A percentile compares a stretch with the other conserved stretches of the same genome.
These are phyloP conservation scores for Beta vulgaris DNA, from an alignment of 148 eudicot genomes.

Conservation along the genomic window DNA sequence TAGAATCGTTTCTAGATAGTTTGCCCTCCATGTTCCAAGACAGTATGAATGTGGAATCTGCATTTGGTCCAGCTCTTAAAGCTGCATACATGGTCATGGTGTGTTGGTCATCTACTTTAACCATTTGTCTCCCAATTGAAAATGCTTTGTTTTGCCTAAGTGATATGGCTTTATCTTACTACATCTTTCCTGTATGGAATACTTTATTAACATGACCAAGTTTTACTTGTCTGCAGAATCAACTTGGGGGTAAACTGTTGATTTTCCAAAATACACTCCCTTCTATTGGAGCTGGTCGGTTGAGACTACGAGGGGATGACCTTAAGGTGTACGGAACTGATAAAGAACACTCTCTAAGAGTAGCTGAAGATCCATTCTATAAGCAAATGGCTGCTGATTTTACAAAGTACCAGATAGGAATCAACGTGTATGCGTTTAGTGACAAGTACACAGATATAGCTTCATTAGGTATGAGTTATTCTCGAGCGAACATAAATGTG, in stretches of 20 bases:
- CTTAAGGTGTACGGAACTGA: conserved; percentile 83
- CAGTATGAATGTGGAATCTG: conserved; percentile 84
- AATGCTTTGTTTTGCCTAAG: not conserved
- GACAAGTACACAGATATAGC: conserved; percentile 97
- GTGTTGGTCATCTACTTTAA: conserved; percentile 20
- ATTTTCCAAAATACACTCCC: conserved; percentile 93
- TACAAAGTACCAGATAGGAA: conserved; percentile 88
- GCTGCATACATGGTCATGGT: conserved; percentile 96
- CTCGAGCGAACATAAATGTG: not conserved
- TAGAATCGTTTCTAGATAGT: conserved; percentile 88
- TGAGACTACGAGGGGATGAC: conserved; percentile 92
- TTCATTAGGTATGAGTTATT: conserved; percentile 61
- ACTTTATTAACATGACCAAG: conserved; percentile 1
- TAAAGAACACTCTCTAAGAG: conserved; percentile 77
- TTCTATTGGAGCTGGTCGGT: conserved; percentile 84
- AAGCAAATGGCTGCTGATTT: conserved; percentile 99
- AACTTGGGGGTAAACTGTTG: conserved; percentile 96
- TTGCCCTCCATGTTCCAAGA: conserved; percentile 89
- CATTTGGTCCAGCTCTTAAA: conserved; percentile 98
- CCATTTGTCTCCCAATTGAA: not conserved
- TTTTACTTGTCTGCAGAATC: conserved; percentile 49
- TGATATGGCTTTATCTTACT: not conserved
- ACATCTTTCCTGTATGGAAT: not conserved
- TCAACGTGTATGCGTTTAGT: conserved; percentile 88
- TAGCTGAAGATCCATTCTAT: conserved; percentile 94